Evolutionary conservation across 257 asterid species (phyloP), one percentile per base, ranked within the genome.

Genomic region (Nicotiana otophora): DNA sequence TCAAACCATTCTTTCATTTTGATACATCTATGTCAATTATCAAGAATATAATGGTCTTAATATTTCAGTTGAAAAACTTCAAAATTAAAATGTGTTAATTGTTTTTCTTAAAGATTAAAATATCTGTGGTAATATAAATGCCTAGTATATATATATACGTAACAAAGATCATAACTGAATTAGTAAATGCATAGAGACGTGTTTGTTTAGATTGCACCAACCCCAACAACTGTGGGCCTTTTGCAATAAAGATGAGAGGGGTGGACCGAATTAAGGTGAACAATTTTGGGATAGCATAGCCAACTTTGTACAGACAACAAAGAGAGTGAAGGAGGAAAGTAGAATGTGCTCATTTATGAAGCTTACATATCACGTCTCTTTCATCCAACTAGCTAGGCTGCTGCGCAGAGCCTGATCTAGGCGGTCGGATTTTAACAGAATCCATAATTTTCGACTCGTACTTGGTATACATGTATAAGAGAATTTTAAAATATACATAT

Each of bases 361-460:
- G 84, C 82, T 85, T 89, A 61, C 91, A 86, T 89, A 62, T 85
- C 42, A 67, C 26, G 91, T 92, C 95, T 79, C 84, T 90, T 86
- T 92, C 94, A 23, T 85, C 90, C 93, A 90, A 87, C 95, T 88
- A 81, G 54, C 95, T 88, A 28, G 30, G 30, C 84, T 51, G 23
- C 57, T 23, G 26, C 26, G 26, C 26, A 23, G 26, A 23, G 12
- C 5, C 5, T 14, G 28, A 12, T 63, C 26, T 6, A 10, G 1
- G 34, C 15, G 65, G 17, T 39, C 6, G 10, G 11, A n/a, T n/a
- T 23, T 23, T 23, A 23, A 42, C 10, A 2, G 1, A 34, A 39
- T 39, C n/a, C 31, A 36, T 36, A 23, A 26, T 17, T 61, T 61
- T 61, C 7, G 16, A 26, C 30, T 20, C 68, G 2, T 23, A 63